Evolutionary conservation across 1,139 yeast genomes (phyloP).

Genomic region (Diutina sp.): DNA sequence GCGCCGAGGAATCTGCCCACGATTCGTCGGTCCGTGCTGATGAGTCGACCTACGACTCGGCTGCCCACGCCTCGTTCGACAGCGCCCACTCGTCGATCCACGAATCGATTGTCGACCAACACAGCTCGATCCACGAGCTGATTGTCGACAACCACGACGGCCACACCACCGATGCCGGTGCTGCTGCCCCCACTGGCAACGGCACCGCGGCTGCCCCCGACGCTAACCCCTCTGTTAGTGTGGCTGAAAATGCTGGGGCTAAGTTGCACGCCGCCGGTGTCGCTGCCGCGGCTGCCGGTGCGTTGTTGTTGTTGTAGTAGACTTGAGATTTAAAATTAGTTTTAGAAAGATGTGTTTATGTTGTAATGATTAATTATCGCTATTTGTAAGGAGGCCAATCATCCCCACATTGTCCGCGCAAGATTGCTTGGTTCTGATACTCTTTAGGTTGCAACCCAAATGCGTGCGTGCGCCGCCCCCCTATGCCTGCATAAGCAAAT

Average conservation of each 20-base stretch:
- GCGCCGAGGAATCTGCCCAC: background rate
- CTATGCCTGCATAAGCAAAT: background rate
- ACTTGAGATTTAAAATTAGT: too few species aligned
- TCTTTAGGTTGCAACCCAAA: background rate
- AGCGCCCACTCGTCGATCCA: too few species aligned
- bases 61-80: background rate
- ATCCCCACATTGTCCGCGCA: background rate
- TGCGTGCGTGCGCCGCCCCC: background rate
- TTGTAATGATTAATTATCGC: background rate
- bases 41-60: background rate
- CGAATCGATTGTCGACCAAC: too few species aligned
- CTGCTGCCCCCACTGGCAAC: background rate
- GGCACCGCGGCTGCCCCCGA: background rate
- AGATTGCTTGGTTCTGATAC: background rate
- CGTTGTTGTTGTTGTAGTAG: background rate
- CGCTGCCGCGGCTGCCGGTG: slow-evolving; percentile 1
- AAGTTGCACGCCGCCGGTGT: background rate
- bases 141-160: background rate
- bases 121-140: background rate
- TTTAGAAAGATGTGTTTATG: background rate
- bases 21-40: background rate
- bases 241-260: background rate
- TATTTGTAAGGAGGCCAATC: too few species aligned
- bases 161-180: background rate
- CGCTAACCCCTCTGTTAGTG: background rate